These are phyloP conservation scores for Petunia axillaris DNA, from an alignment of 257 asterid genomes.

Conservation along the genomic window DNA sequence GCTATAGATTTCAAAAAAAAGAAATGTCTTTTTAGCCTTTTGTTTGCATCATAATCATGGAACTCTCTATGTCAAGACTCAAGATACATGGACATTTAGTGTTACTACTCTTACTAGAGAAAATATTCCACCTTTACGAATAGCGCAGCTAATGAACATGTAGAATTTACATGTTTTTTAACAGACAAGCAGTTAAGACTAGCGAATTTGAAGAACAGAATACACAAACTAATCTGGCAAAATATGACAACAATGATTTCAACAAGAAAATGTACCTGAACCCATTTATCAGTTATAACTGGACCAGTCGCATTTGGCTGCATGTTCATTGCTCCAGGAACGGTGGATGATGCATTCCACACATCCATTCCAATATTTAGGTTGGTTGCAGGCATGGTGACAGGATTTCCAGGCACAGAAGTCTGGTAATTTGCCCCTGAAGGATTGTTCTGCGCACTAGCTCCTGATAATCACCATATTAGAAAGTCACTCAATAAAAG, in stretches of 20 bases:
- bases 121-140: not conserved
- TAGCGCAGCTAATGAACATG: not conserved
- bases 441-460: conserved; percentile 64
- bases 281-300: conserved; percentile 72
- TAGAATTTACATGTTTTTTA: not conserved
- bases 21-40: not conserved
- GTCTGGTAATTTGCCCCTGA: conserved; percentile 49
- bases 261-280: conserved; percentile 50
- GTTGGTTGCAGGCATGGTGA: conserved; percentile 72
- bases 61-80: not conserved
- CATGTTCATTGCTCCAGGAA: conserved; percentile 68
- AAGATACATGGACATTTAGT: not conserved
- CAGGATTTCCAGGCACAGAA: conserved; percentile 75
- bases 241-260: not conserved
- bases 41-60: not conserved
- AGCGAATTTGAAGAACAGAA: conserved; percentile 17
- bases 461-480: conserved; percentile 50
- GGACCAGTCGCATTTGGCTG: conserved; percentile 61
- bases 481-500: not conserved
- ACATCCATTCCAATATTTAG: conserved; percentile 88
- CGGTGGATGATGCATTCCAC: conserved; percentile 81
- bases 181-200: conserved; percentile 3
- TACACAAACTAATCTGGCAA: not conserved
- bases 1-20: not conserved
- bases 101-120: not conserved